Conservation (phyloP, 148 eudicot genomes). For the Arctostaphylos glauca region DNA sequence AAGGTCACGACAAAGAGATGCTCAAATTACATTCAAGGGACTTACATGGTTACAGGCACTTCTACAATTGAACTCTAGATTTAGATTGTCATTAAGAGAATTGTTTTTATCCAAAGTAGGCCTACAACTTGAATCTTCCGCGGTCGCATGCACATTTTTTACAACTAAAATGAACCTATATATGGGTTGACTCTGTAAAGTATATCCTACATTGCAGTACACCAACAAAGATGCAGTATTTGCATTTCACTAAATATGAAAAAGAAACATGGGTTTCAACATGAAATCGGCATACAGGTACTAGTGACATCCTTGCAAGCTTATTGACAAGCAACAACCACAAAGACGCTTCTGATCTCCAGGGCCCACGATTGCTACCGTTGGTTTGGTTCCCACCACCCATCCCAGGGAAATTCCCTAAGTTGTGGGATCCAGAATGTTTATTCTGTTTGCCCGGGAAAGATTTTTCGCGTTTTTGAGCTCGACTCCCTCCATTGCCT, state of each 20-base stretch:
- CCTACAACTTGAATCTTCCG: not conserved
- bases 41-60: not conserved
- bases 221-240: not conserved
- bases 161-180: not conserved
- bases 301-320: conserved; percentile 69
- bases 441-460: conserved; percentile 60
- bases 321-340: conserved; percentile 80
- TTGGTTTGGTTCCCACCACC: conserved; percentile 42
- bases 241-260: not conserved
- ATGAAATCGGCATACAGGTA: conserved; percentile 67
- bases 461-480: conserved; percentile 55
- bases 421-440: conserved; percentile 62
- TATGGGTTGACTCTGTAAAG: conserved; percentile 4
- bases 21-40: conserved; percentile 2
- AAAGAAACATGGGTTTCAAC: conserved; percentile 10
- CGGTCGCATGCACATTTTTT: not conserved
- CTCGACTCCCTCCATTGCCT: conserved; percentile 53
- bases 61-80: conserved; percentile 3
- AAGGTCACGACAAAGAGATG: conserved; percentile 24
- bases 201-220: not conserved
- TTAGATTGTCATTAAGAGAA: conserved; percentile 12
- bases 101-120: not conserved
- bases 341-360: conserved; percentile 79
- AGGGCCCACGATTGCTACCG: conserved; percentile 51
- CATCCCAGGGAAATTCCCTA: conserved; percentile 44